These are phyloP conservation scores for Neurospora crassa DNA, from an alignment of 2,329 filamentous ascomycete genomes.

Conservation along the genomic window DNA sequence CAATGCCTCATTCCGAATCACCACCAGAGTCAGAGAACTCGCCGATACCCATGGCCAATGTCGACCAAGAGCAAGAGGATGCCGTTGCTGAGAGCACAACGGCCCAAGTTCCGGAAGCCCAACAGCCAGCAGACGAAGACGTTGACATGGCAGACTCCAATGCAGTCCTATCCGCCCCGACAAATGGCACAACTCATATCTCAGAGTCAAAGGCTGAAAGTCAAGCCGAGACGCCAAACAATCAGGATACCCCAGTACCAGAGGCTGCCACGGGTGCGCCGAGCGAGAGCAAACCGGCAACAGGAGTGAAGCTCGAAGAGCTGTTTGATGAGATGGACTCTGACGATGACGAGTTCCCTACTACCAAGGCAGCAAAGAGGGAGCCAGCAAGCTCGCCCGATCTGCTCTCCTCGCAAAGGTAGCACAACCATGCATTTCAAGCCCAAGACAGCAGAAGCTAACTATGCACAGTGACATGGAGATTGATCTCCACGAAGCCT, in stretches of 20 bases:
- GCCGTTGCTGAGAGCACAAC: not conserved
- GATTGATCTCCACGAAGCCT: slow-evolving; percentile 32
- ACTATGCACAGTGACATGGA: not conserved
- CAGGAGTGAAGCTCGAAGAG: slow-evolving; percentile 46
- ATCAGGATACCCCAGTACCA: slow-evolving; percentile 21
- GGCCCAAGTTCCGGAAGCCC: not conserved
- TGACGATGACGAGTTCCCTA: slow-evolving; percentile 47
- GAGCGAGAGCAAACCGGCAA: slow-evolving; percentile 27
- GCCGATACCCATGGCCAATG: not conserved
- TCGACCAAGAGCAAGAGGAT: not conserved
- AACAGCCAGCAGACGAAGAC: slow-evolving; percentile 8
- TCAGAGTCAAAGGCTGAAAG: not conserved
- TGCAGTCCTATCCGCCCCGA: too few species aligned
- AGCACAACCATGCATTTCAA: not conserved
- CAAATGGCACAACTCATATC: not conserved
- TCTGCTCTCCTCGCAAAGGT: slow-evolving; percentile 29
- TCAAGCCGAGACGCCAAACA: slow-evolving; percentile 4
- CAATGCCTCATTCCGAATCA: slow-evolving; percentile 9
- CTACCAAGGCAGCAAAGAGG: slow-evolving; percentile 27
- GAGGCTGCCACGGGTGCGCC: slow-evolving; percentile 9
- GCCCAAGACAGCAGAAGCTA: not conserved
- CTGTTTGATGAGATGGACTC: slow-evolving; percentile 50
- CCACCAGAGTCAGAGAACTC: not conserved
- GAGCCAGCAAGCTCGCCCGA: slow-evolving; percentile 32
- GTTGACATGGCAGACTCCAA: slow-evolving; percentile 11